Base-by-base conservation (phyloP, 768 basidiomycete genomes). In the Lanmaoa pseudosensibilis region DNA sequence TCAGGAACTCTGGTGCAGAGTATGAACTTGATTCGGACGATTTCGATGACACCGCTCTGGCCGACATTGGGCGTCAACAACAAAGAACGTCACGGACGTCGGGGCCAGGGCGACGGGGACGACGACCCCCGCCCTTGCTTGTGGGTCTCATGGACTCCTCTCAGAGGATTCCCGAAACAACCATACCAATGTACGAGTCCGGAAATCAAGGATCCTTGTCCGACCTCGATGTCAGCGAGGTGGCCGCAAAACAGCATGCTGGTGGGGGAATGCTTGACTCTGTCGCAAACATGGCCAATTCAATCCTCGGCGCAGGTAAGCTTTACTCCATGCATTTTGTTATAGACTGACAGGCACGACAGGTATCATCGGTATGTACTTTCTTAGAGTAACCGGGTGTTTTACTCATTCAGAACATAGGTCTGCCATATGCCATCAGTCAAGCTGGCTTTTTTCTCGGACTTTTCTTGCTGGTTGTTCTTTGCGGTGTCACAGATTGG, bases 371-470 rank as follows among this genome's bases (percentile, higher is more conserved):
- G 89, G 88, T 89, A 71, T 63, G 77, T 60, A 12, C 32, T 13
- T 52, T 46, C 40, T 43, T 21, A 41, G 33, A 55, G 40, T n/a
- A n/a, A 33, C 19, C 4, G 18, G 36, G 11, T 5, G 13, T n/a
- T 46, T 49, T 33, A 30, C 60, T 62, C 55, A 59, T 25, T 46
- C 21, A 43, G 33, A 54, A 41, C 25, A 53, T 54, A 93, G 94
- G 95, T 47, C 76, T 99, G 12, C 97, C 97, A 2, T 98, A 98
- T 68, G 95, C 97, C 37, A 75, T 98, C 49, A 84, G 88, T 61
- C 92, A 96, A 78, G 95, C 97, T 33, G 97, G 97, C 2, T 94
- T 99, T 74, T 80, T 97, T 63, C 84, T 83, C 1, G 97, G 97
- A 13, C 73, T 97, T 21, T 27, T 89, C n/a, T 81, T 99, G 2